Evolutionary conservation across 768 basidiomycete species (phyloP), one percentile per base, ranked within the genome.

Genomic region (Tricholoma furcatifolium): DNA sequence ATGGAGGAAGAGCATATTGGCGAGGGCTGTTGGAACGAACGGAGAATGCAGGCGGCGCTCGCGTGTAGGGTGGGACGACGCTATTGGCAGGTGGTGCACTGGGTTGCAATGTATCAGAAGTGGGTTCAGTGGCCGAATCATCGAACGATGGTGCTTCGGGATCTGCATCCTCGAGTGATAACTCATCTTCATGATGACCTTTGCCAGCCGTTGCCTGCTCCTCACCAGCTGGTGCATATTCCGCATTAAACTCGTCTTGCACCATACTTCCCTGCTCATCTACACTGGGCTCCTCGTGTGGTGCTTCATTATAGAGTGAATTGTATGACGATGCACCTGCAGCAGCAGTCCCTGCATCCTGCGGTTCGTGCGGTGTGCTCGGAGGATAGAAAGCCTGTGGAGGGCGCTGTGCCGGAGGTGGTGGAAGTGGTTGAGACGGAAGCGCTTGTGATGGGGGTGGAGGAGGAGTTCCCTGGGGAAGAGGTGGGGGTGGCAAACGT

Each of bases 1-100:
- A 62, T 42, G 60, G 50, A 50, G 58, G 55, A 27, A 58, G 51
- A 24, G 53, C 36, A 40, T 44, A 17, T 14, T 59, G 49, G 14
- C 43, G 44, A 12, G 58, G 60, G 40, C 53, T 57, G 32, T 41
- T 39, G 11, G 55, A 46, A 18, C 53, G 53, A 4, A 55, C 6
- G 2, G 43, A 20, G 34, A 35, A 30, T 20, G 30, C 45, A 6
- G 27, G 15, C n/a, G 36, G 50, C 10, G 23, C 39, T 43, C 17
- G 24, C 5, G 38, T 40, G 17, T 44, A 47, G 23, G 47, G 15
- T 20, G 18, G 39, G 31, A 43, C 31, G 2, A 24, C 24, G 14
- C 32, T 17, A 14, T 53, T 18, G 3, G 27, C 36, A 53, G 14
- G 17, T 21, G 45, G 30, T 11, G 12, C 18, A 30, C 45, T 10